These are phyloP conservation scores for Boletus rubescentipes DNA, from an alignment of 768 basidiomycete genomes.

Conservation along the genomic window DNA sequence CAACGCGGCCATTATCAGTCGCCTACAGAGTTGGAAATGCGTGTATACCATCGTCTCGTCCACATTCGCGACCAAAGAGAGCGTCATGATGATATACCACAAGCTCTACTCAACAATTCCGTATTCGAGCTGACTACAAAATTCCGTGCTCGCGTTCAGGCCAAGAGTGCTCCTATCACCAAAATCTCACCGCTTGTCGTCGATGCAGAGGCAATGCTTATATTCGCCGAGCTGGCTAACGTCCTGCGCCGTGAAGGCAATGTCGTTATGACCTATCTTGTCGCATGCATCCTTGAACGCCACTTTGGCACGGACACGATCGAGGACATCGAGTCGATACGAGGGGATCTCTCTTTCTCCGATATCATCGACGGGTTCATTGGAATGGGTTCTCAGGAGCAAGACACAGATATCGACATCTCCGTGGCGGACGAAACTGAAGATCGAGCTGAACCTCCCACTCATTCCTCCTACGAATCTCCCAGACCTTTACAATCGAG, in stretches of 20 bases:
- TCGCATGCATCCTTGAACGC: slow-evolving; percentile 86
- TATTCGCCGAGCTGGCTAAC: slow-evolving; percentile 57
- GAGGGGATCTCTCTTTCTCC: slow-evolving; percentile 52
- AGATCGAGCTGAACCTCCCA: slow-evolving; percentile 8
- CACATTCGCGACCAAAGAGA: slow-evolving; percentile 86
- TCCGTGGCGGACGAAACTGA: slow-evolving; percentile 23
- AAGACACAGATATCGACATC: slow-evolving; percentile 27
- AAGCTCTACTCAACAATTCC: slow-evolving; percentile 63
- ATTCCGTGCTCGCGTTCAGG: slow-evolving; percentile 79
- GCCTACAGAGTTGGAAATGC: slow-evolving; percentile 91
- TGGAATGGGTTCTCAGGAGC: slow-evolving; percentile 23
- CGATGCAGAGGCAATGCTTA: slow-evolving; percentile 62
- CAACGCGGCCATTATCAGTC: slow-evolving; percentile 65
- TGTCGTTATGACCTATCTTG: slow-evolving; percentile 75
- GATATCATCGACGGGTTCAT: slow-evolving; percentile 71
- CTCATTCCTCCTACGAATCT: not conserved
- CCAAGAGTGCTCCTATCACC: slow-evolving; percentile 69
- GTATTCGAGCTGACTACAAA: slow-evolving; percentile 81
- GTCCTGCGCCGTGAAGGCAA: slow-evolving; percentile 66
- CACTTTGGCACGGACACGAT: slow-evolving; percentile 81
- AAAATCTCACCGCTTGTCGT: slow-evolving; percentile 66
- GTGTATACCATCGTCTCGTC: slow-evolving; percentile 89
- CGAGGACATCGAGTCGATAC: slow-evolving; percentile 68
- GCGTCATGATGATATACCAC: slow-evolving; percentile 71
- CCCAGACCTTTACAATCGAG: slow-evolving; percentile 23